Conservation (phyloP, 1,284 basidiomycete genomes). For the Serendipita sp. region DNA sequence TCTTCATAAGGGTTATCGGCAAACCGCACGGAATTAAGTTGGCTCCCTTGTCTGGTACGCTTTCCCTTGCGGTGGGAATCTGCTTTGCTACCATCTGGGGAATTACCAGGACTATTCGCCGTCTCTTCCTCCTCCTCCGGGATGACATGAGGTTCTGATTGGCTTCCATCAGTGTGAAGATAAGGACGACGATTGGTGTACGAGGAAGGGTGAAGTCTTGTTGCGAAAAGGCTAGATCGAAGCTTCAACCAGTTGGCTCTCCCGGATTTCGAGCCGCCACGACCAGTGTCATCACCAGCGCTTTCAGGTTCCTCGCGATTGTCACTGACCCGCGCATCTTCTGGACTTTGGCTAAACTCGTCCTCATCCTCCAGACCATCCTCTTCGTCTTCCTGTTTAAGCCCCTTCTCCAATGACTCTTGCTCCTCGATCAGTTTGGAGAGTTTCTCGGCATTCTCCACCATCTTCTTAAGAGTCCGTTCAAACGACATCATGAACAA, state of each 20-base stretch:
- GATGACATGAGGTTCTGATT: background rate
- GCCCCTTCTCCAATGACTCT: background rate
- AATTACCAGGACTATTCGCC: background rate
- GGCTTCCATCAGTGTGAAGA: background rate
- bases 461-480: conserved; percentile 2
- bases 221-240: background rate
- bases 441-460: background rate
- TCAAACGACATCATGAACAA: conserved; percentile 4
- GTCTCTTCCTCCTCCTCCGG: background rate
- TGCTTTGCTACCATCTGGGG: background rate
- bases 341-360: background rate
- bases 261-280: too few species aligned
- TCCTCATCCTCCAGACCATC: background rate
- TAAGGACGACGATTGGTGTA: background rate
- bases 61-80: background rate
- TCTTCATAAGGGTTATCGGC: background rate
- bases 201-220: background rate
- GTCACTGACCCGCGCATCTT: background rate
- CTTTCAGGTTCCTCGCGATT: background rate
- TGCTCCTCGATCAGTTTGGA: background rate
- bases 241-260: background rate
- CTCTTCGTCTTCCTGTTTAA: background rate
- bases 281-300: background rate
- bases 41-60: background rate
- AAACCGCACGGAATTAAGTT: background rate